These are phyloP conservation scores for Bolboschoenoplectus hybrid DNA, from an alignment of 202 grass and related monocot species.

Conservation along the genomic window DNA sequence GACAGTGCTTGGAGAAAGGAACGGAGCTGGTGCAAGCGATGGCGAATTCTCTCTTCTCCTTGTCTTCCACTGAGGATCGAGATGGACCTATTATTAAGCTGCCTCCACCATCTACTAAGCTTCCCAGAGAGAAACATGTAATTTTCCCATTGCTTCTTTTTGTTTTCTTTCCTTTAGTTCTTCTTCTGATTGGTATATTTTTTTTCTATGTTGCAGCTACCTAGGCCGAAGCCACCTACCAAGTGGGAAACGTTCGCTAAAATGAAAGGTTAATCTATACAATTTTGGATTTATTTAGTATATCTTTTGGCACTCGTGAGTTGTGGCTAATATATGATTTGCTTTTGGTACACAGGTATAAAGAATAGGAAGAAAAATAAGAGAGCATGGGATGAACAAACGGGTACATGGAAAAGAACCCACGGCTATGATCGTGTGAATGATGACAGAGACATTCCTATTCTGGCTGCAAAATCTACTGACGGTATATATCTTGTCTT, in stretches of 20 bases:
- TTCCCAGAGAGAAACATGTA: slow-evolving; percentile 95
- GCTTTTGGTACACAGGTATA: slow-evolving; percentile 55
- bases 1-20: slow-evolving; percentile 64
- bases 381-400: slow-evolving; percentile 83
- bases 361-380: slow-evolving; percentile 80
- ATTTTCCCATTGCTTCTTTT: neutral
- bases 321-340: neutral
- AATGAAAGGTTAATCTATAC: slow-evolving; percentile 54
- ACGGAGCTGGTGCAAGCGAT: slow-evolving; percentile 80
- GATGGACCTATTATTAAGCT: slow-evolving; percentile 77
- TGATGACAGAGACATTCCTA: slow-evolving; percentile 88
- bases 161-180: neutral
- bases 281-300: neutral
- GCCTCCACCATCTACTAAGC: slow-evolving; percentile 49
- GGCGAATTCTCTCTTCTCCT: slow-evolving; percentile 66
- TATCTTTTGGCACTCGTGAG: neutral
- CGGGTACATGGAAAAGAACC: slow-evolving; percentile 76
- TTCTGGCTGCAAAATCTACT: slow-evolving; percentile 74
- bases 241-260: slow-evolving; percentile 95
- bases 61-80: slow-evolving; percentile 58
- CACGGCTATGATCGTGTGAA: slow-evolving; percentile 91
- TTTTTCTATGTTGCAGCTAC: slow-evolving; percentile 54
- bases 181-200: neutral
- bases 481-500: slow-evolving; percentile 58
- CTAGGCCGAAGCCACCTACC: slow-evolving; percentile 81